Percentiles rank a stretch among this genome's conserved stretches.
These are phyloP conservation scores for Magnolia officinalis DNA, from an alignment of 164 flowering plant genomes.

Conservation along the genomic window DNA sequence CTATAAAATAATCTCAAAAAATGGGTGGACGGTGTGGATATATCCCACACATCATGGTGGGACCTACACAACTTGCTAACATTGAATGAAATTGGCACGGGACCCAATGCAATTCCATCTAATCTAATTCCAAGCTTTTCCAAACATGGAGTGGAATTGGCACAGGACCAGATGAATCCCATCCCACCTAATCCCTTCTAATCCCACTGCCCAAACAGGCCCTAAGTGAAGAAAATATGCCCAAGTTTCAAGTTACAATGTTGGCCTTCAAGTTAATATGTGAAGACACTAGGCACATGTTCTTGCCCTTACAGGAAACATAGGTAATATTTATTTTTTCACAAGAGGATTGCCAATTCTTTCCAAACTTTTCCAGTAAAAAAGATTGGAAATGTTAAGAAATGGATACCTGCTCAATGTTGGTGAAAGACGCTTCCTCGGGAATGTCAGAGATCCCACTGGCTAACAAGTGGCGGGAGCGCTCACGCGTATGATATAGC, in stretches of 20 bases:
- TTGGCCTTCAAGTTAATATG: neutral
- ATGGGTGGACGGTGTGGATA: no score
- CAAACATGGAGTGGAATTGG: no score
- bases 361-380: neutral
- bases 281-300: neutral
- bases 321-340: neutral
- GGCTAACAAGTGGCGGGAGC: slow-evolving; percentile 75
- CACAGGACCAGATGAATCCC: no score
- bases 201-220: no score
- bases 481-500: slow-evolving; percentile 89
- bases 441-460: slow-evolving; percentile 72
- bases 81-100: no score
- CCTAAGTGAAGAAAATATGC: no score
- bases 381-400: slow-evolving; percentile 1
- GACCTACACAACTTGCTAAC: no score
- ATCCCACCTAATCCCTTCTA: no score
- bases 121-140: no score
- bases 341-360: neutral
- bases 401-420: slow-evolving; percentile 69
- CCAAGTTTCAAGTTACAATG: neutral
- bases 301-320: neutral
- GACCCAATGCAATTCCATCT: no score
- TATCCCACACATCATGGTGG: no score
- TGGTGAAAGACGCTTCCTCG: slow-evolving; percentile 79
- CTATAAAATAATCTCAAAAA: no score